Evolutionary conservation across 106 monocot species (phyloP), one percentile per base, ranked within the genome.

Genomic region (Allium sativum): DNA sequence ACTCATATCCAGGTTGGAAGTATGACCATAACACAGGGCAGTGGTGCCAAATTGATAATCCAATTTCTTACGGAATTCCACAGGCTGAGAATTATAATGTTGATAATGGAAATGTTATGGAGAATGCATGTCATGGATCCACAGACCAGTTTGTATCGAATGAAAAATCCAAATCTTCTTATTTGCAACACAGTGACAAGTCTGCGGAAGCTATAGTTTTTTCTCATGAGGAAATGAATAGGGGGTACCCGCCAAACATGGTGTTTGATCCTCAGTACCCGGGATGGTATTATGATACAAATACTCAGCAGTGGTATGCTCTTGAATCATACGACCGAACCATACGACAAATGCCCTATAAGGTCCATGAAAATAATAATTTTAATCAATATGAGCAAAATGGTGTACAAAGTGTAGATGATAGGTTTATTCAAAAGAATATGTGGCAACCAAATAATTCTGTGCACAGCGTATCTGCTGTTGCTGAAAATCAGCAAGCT

Each of bases 1-100:
- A 72, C 58, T 70, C 80, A 41, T 96, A 90, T 64, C 95, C 95
- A 5, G 95, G 90, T 55, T 96, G 95, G 95, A 90, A 87, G 73
- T 96, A 84, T 53, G 87, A 90, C 64, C 55, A 59, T 8, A 63
- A 21, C 42, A 76, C 86, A 9, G 79, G 79, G 3, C 75, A 78
- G 63, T 87, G 86, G 86, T 79, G 73, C 63, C 86, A 86, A 60
- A 53, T 73, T 8, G 86, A 70, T 62, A 53, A 50, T 68, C 56
- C 56, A 41, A 66, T 78, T 50, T 9, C 68, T 22, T 21, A 52
- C 7, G 41, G 44, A 12, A 59, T n/a, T 67, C 21, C 55, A 14
- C 75, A 78, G 43, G 3, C 58, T 15, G 68, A 77, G 56, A 59
- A 47, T 52, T 61, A 68, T 18, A 40, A 50, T 68, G 56, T 45